Conservation (phyloP, 805 yeast species). For the Sugiyamaella valdiviana region DNA sequence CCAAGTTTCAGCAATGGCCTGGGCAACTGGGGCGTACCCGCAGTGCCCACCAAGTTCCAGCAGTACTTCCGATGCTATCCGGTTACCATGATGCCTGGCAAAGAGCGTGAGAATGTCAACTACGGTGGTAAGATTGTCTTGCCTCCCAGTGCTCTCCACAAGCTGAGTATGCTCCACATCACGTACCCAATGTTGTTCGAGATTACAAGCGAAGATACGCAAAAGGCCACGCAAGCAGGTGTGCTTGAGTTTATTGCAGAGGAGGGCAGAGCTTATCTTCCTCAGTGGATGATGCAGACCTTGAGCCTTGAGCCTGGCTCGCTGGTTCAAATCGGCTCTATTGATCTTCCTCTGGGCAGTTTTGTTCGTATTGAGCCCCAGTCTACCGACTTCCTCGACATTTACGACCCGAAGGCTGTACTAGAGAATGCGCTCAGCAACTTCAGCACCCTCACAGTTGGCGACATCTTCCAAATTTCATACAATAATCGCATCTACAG, state of each 20-base stretch:
- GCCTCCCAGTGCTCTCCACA: constrained; percentile 88
- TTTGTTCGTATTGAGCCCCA: constrained; percentile 96
- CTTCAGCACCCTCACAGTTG: constrained; percentile 78
- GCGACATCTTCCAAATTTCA: constrained; percentile 76
- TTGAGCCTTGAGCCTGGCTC: constrained; percentile 69
- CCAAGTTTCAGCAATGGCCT: constrained; percentile 4
- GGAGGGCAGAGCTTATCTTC: constrained; percentile 91
- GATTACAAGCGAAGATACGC: constrained; percentile 59
- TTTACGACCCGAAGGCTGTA: constrained; percentile 94
- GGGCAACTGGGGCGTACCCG: constrained; percentile 1
- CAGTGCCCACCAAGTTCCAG: constrained; percentile 47
- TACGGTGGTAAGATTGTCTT: constrained; percentile 93
- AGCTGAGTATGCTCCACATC: constrained; percentile 79
- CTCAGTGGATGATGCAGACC: constrained; percentile 94
- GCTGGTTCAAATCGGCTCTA: constrained; percentile 60
- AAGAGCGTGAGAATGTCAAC: constrained; percentile 60
- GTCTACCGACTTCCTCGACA: constrained; percentile 84
- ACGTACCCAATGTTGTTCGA: constrained; percentile 95
- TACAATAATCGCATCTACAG: constrained; percentile 76
- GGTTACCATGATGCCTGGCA: constrained; percentile 80
- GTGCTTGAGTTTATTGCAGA: constrained; percentile 95
- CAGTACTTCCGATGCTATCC: constrained; percentile 93
- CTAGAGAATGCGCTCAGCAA: constrained; percentile 85
- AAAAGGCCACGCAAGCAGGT: constrained; percentile 73
- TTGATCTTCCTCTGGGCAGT: constrained; percentile 77